phyloP scores from a whole-genome alignment of 2,329 filamentous ascomycete species.

The Aureobasidium leucospermi region DNA sequence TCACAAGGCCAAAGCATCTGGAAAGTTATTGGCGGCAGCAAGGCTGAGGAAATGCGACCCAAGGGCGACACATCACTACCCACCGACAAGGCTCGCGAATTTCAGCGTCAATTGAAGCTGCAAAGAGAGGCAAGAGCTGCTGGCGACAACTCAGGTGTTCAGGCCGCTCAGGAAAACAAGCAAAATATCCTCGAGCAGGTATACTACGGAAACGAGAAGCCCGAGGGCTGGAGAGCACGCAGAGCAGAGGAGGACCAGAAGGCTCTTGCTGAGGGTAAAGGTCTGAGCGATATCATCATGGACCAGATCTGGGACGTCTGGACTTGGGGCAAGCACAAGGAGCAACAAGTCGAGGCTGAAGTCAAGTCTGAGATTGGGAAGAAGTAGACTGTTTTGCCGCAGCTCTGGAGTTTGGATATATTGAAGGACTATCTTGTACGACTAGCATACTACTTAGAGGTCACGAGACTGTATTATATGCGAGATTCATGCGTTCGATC shows the following conservation, averaged over 20 bases:
- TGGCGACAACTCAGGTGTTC: slow-evolving; percentile 24
- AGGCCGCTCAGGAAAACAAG: slow-evolving; percentile 16
- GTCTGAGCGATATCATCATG: slow-evolving; percentile 31
- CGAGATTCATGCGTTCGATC: background rate
- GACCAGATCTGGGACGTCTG: slow-evolving; percentile 28
- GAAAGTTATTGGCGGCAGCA: slow-evolving; percentile 23
- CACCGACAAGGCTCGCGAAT: slow-evolving; percentile 31
- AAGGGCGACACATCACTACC: slow-evolving; percentile 22
- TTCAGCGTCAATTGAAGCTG: slow-evolving; percentile 32
- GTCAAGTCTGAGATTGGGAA: slow-evolving; percentile 8
- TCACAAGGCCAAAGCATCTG: slow-evolving; percentile 34
- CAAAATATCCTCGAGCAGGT: slow-evolving; percentile 27
- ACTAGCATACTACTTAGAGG: background rate
- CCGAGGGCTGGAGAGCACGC: slow-evolving; percentile 37
- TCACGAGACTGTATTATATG: background rate
- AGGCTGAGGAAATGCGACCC: background rate
- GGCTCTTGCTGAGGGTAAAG: slow-evolving; percentile 31
- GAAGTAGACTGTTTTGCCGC: background rate
- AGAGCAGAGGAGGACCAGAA: slow-evolving; percentile 39
- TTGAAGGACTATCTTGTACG: background rate
- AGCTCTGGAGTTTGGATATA: background rate
- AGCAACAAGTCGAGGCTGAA: slow-evolving; percentile 15
- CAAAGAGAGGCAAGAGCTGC: slow-evolving; percentile 31
- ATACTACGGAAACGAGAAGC: slow-evolving; percentile 33
- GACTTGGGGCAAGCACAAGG: slow-evolving; percentile 20